A percentile compares a stretch with the other conserved stretches of the same genome.
Conservation (phyloP, 768 basidiomycete genomes). For the Mycena kentingensis region DNA sequence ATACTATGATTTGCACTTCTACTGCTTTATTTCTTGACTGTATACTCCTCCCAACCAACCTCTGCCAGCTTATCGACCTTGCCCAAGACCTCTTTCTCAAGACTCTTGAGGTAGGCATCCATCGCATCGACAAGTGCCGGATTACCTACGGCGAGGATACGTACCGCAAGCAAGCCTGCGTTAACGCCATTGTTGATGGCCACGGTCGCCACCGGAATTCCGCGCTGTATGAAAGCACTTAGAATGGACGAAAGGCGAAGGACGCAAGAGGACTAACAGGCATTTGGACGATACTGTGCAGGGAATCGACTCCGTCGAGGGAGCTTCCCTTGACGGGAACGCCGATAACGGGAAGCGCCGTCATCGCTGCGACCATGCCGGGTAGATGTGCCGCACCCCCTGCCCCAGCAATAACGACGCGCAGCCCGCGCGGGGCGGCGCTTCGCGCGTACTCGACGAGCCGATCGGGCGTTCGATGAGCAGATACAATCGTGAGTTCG, state of each 20-base stretch:
- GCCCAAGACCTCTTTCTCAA: slow-evolving; percentile 74
- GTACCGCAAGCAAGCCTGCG: slow-evolving; percentile 86
- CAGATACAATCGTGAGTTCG: slow-evolving; percentile 94
- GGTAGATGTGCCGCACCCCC: slow-evolving; percentile 99
- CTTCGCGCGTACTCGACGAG: slow-evolving; percentile 80
- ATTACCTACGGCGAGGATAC: slow-evolving; percentile 80
- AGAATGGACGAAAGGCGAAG: background rate
- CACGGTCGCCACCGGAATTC: slow-evolving; percentile 95
- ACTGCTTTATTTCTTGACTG: slow-evolving; percentile 38
- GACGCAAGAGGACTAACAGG: slow-evolving; percentile 63
- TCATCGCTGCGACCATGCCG: slow-evolving; percentile 98
- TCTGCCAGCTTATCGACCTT: slow-evolving; percentile 78
- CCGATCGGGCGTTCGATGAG: slow-evolving; percentile 90
- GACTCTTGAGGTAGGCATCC: slow-evolving; percentile 67
- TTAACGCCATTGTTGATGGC: slow-evolving; percentile 96
- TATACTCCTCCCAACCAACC: slow-evolving; percentile 86
- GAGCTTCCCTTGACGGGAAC: slow-evolving; percentile 96
- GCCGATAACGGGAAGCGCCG: slow-evolving; percentile 87
- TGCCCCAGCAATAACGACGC: slow-evolving; percentile 89
- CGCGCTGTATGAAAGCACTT: slow-evolving; percentile 57
- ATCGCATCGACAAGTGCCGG: slow-evolving; percentile 66
- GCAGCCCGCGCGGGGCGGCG: slow-evolving; percentile 65
- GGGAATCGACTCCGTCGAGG: slow-evolving; percentile 94
- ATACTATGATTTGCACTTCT: too few species aligned
- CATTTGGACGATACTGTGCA: slow-evolving; percentile 99